phyloP scores from a whole-genome alignment of 2,329 filamentous ascomycete genomes.

The Aureobasidium melanogenum region DNA sequence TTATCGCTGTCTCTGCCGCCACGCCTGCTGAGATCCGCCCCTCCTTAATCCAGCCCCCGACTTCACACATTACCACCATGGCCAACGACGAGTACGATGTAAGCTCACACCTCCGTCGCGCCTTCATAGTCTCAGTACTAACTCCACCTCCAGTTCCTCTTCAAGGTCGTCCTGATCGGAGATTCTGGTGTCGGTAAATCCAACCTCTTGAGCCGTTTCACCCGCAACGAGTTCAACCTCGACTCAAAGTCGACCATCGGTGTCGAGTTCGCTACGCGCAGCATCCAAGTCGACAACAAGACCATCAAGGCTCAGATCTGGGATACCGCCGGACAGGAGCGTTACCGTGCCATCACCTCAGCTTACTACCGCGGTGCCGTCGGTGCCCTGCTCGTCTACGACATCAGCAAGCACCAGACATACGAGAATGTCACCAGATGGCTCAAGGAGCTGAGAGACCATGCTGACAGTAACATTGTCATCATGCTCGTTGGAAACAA shows the following conservation, averaged over 20 bases:
- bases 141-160: slow-evolving; percentile 67
- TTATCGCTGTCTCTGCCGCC: not conserved
- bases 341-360: slow-evolving; percentile 97
- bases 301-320: slow-evolving; percentile 99
- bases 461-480: slow-evolving; percentile 97
- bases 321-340: slow-evolving; percentile 98
- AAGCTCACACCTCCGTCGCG: slow-evolving; percentile 35
- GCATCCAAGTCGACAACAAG: slow-evolving; percentile 98
- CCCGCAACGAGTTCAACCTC: slow-evolving; percentile 98
- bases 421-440: slow-evolving; percentile 98
- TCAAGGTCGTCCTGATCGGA: slow-evolving; percentile 99
- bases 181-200: slow-evolving; percentile 99
- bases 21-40: not conserved
- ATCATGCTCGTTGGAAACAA: slow-evolving; percentile 99
- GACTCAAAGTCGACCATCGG: slow-evolving; percentile 99
- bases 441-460: slow-evolving; percentile 96
- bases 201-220: slow-evolving; percentile 98
- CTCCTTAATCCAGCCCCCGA: slow-evolving; percentile 4
- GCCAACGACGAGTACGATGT: slow-evolving; percentile 99
- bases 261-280: slow-evolving; percentile 96
- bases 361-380: slow-evolving; percentile 98
- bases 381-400: slow-evolving; percentile 94
- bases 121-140: slow-evolving; percentile 24
- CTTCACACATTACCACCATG: slow-evolving; percentile 50
- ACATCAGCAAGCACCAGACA: slow-evolving; percentile 99